phyloP scores from a whole-genome alignment of 768 basidiomycete genomes.

The Rhodotorula toruloides region DNA sequence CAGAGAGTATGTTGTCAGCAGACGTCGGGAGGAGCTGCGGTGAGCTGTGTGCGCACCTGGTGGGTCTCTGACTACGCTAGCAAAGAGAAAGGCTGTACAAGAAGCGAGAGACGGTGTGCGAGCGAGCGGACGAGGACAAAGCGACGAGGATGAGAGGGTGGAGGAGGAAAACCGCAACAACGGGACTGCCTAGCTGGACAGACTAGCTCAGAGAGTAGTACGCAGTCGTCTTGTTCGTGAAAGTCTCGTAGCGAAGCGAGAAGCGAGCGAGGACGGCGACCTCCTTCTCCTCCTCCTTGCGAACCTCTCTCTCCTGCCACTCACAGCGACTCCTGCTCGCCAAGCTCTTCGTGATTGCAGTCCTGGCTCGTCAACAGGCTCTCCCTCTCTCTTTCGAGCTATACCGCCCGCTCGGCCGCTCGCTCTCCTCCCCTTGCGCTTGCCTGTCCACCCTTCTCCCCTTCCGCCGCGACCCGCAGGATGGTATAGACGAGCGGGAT shows the following conservation, averaged over 20 bases:
- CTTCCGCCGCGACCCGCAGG: background rate
- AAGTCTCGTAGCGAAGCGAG: too few relatives aligned
- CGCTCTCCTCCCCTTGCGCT: background rate
- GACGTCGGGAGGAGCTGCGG: background rate
- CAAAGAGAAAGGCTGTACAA: background rate
- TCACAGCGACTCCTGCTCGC: too few relatives aligned
- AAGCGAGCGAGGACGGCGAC: too few relatives aligned
- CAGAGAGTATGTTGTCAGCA: background rate
- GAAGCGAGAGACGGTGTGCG: background rate
- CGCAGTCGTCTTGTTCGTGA: too few relatives aligned
- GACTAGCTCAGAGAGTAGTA: too few relatives aligned
- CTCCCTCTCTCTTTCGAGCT: slow-evolving; percentile 16
- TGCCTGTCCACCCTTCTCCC: slow-evolving; percentile 5
- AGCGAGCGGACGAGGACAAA: background rate
- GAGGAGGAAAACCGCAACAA: too few relatives aligned
- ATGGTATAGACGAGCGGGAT: background rate
- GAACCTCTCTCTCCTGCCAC: too few relatives aligned
- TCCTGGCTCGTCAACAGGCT: background rate
- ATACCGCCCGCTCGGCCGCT: background rate
- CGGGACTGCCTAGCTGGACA: too few relatives aligned
- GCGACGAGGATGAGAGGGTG: background rate
- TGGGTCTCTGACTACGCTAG: too few relatives aligned
- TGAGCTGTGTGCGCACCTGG: background rate
- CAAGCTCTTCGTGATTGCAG: too few relatives aligned
- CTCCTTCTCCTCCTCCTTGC: too few relatives aligned